Evolutionary conservation across 2,329 filamentous ascomycete species (phyloP), one percentile per base, ranked within the genome.

Genomic region (Cyanodermella asteris): DNA sequence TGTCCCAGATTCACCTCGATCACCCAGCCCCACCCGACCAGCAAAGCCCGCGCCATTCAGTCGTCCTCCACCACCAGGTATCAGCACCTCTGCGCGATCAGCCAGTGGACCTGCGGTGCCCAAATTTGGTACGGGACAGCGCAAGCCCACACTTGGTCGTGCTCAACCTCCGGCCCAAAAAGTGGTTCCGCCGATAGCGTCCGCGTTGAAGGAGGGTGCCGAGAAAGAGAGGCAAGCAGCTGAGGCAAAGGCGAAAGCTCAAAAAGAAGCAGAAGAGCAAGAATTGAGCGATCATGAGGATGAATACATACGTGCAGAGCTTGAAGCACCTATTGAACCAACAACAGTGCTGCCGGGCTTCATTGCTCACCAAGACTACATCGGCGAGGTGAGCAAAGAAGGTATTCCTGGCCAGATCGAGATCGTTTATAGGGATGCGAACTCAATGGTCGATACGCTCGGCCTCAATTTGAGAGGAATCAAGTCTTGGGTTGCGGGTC

Each of bases 391-490:
- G 6, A 42, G 42, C 22, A 55, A 56, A 32, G 51, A 50, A 20
- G 55, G 54, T 16, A 47, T 59, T 28, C 50, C 54, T 1, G 54
- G 53, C 6, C 53, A 58, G 34, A 53, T 59, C 22, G 55, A 59
- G 36, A 43, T 48, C 25, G 37, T 59, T 3, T 59, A 56, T 32
- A 50, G 53, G 8, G 55, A 59, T 30, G 55, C 57, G 33, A 59
- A 58, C 45, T 76, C 76, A 8, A 97, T 94, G 87, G 71, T 97
- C 21, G 80, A 93, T 38, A 84, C 77, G 0, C 54, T 94, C 20
- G 84, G 84, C 7, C 61, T 93, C 24, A 94, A 94, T 42, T 68
- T 76, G 5, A 64, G 84, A 10, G 68, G 60, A 6, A 38, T 72
- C 20, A 47, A 56, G 12, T 53, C 58, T 0, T 72, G 63, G 38